A percentile compares a stretch with the other conserved stretches of the same genome.
These are phyloP conservation scores for Eimeria brunetti DNA, from an alignment of 169 alveolate genomes.

Conservation along the genomic window DNA sequence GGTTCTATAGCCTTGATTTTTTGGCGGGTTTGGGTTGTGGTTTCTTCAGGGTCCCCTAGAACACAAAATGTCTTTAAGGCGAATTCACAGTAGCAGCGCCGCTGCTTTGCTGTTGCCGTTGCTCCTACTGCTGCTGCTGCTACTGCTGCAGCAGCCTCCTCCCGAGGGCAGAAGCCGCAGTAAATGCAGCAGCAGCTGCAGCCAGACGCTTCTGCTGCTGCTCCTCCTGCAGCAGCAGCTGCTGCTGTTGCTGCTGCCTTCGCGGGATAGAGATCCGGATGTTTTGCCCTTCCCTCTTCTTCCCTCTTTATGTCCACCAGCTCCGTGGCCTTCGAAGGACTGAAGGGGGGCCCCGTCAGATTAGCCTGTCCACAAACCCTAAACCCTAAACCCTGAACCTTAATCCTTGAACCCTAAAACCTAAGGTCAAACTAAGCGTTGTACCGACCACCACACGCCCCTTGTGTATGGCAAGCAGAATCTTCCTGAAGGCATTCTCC, in stretches of 20 bases:
- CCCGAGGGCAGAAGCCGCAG: constrained; percentile 40
- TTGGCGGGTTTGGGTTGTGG: background rate
- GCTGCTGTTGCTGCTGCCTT: background rate
- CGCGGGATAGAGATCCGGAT: constrained; percentile 5
- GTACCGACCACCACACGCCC: background rate
- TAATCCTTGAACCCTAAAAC: too few species aligned
- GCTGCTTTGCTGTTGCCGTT: constrained; percentile 8
- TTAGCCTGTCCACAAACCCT: constrained; percentile 19
- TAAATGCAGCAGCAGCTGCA: constrained; percentile 40
- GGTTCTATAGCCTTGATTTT: background rate
- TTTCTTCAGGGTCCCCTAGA: constrained; percentile 2
- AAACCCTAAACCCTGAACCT: background rate
- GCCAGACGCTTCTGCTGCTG: background rate
- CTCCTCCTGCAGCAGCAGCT: background rate
- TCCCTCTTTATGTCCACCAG: constrained; percentile 5
- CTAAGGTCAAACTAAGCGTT: background rate
- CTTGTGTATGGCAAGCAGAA: too few species aligned
- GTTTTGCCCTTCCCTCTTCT: background rate
- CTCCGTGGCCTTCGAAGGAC: background rate
- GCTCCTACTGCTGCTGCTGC: constrained; percentile 33
- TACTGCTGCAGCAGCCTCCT: constrained; percentile 13
- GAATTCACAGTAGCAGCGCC: constrained; percentile 43
- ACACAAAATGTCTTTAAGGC: background rate
- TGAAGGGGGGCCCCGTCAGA: constrained; percentile 36
- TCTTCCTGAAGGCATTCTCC: background rate